Conservation (phyloP, 352 stramenopile genomes). For the Pythium folliculosum region DNA sequence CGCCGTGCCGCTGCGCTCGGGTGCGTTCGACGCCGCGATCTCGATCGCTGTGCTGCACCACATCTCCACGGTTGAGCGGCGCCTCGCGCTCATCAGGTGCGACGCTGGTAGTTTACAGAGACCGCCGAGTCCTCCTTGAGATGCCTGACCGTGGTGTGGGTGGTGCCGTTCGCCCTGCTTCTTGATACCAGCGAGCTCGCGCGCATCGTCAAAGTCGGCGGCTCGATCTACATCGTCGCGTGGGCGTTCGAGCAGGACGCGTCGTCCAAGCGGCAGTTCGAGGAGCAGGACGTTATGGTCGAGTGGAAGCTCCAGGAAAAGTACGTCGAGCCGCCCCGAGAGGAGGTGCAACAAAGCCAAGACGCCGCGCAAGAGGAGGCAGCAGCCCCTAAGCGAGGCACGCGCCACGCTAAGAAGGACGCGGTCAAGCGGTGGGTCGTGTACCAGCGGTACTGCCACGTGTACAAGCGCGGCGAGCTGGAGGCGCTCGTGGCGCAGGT, state of each 20-base stretch:
- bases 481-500: slow-evolving; percentile 63
- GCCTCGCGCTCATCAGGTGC: slow-evolving; percentile 69
- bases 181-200: slow-evolving; percentile 52
- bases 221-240: slow-evolving; percentile 61
- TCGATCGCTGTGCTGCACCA: slow-evolving; percentile 86
- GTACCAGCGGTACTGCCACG: slow-evolving; percentile 84
- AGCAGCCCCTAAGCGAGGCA: background rate
- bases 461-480: slow-evolving; percentile 70
- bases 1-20: slow-evolving; percentile 56
- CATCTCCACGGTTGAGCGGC: slow-evolving; percentile 75
- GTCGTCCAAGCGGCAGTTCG: slow-evolving; percentile 74
- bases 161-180: background rate
- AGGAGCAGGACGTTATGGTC: slow-evolving; percentile 81
- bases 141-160: background rate
- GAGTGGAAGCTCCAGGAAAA: slow-evolving; percentile 89
- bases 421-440: slow-evolving; percentile 68
- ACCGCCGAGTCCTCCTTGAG: too few species aligned
- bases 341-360: background rate
- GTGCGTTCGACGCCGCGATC: slow-evolving; percentile 72
- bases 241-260: slow-evolving; percentile 86
- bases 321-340: slow-evolving; percentile 33
- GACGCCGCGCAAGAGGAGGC: background rate
- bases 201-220: slow-evolving; percentile 61
- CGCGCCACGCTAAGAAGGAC: slow-evolving; percentile 45
- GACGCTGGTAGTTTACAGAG: background rate